Base-by-base conservation (phyloP, 345 rosid species). In the Pugionium dolabratum region DNA sequence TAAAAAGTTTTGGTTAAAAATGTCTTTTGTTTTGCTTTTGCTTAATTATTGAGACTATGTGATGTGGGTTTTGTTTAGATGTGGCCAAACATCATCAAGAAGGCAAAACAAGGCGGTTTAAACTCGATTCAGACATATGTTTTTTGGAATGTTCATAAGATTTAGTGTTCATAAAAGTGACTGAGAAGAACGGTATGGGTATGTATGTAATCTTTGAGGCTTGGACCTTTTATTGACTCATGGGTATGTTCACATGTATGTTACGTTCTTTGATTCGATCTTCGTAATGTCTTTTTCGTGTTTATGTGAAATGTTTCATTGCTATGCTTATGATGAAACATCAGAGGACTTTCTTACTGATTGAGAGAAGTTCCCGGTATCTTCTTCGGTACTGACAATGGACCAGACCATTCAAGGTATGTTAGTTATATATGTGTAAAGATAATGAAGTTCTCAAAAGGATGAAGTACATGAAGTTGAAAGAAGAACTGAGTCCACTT, bases 141-240 rank as follows among this genome's bases (percentile, higher is more conserved):
- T 2, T 88, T 88, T 47, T 88, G 90, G 96, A 83, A 84, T 54
- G 67, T 79, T 11, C 90, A 89, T 6, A 93, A 54, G 97, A 91
- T 61, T 44, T 94, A 72, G 95, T 91, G 65, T 94, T 90, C 75
- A 68, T 94, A 72, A 94, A 77, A 81, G 1, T 79, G 74, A 71
- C 84, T 33, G 58, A 45, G 31, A 86, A 87, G 75, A 69, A 84
- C 28, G 18, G 18, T 18, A 18, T 18, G 0, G 79, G 78, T 1
- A 72, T 90, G 93, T 85, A 75, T 62, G 92, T 63, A 41, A 82
- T 18, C 78, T 39, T 73, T 94, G 35, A 75, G 97, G 76, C 67
- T 88, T 68, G 99, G 99, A 37, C 97, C 99, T 1, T 94, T 88
- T 77, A 80, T 94, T 59, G 97, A 94, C 80, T 75, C 92, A 94